These are phyloP conservation scores for Exserohilum rostratum DNA, from an alignment of 2,329 filamentous ascomycete genomes.

Conservation along the genomic window DNA sequence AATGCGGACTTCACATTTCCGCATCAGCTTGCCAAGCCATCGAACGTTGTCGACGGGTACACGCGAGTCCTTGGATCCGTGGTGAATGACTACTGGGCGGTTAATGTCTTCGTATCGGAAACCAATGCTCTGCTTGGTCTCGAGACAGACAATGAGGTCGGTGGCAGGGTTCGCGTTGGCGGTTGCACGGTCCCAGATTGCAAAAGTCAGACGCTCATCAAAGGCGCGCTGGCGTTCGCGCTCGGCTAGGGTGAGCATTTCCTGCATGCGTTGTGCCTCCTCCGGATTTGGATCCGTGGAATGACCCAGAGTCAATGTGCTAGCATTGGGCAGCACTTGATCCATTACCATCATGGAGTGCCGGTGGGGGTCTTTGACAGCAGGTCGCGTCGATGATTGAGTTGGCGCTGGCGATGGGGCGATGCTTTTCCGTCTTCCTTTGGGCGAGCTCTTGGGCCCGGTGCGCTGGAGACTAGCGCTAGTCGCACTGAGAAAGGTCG, in stretches of 20 bases:
- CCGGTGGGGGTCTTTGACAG: constrained; percentile 45
- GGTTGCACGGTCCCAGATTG: constrained; percentile 93
- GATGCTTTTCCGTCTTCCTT: constrained; percentile 41
- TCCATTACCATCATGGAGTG: constrained; percentile 59
- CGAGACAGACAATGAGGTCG: constrained; percentile 89
- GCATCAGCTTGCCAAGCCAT: constrained; percentile 95
- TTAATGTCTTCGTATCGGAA: constrained; percentile 98
- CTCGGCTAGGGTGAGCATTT: constrained; percentile 68
- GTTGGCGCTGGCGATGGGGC: constrained; percentile 24
- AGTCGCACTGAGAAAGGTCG: constrained; percentile 90
- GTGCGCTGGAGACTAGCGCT: constrained; percentile 73
- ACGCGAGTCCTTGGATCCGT: constrained; percentile 86
- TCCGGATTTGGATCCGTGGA: constrained; percentile 42
- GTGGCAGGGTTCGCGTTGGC: constrained; percentile 91
- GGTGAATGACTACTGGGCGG: constrained; percentile 88
- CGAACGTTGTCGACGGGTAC: constrained; percentile 94
- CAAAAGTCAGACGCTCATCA: constrained; percentile 84
- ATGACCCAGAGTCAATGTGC: constrained; percentile 38
- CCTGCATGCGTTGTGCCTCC: constrained; percentile 42
- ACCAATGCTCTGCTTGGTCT: constrained; percentile 87
- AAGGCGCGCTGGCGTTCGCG: constrained; percentile 77
- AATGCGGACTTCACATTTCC: constrained; percentile 86
- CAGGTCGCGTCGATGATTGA: constrained; percentile 18
- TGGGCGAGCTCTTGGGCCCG: constrained; percentile 60
- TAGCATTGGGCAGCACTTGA: constrained; percentile 51